Evolutionary conservation across 164 flowering plant species (phyloP).

Genomic region (Protea cynaroides): DNA sequence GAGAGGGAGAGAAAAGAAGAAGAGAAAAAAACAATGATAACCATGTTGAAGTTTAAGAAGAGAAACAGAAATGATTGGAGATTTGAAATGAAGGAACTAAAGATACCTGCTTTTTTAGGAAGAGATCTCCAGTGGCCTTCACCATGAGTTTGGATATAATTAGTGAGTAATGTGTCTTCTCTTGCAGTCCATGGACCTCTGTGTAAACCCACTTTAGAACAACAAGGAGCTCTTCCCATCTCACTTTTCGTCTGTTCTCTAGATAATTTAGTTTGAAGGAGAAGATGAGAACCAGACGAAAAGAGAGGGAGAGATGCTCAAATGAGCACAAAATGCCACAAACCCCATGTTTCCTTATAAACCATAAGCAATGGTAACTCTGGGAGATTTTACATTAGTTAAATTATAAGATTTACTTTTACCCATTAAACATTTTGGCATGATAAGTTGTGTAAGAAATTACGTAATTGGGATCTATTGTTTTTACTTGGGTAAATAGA

Average conservation of each 20-base stretch:
- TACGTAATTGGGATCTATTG: no score
- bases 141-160: constrained; percentile 50
- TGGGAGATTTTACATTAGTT: no score
- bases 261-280: background rate
- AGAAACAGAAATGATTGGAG: no score
- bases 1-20: background rate
- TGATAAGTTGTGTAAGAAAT: no score
- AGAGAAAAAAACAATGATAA: no score
- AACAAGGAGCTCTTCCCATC: constrained; percentile 73
- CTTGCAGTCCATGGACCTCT: constrained; percentile 68
- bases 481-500: no score
- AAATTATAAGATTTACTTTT: no score
- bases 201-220: constrained; percentile 51
- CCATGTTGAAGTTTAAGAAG: no score
- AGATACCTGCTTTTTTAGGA: constrained; percentile 57
- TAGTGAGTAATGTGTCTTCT: constrained; percentile 50
- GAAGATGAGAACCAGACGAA: background rate
- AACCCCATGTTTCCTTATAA: background rate
- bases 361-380: background rate
- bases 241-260: background rate
- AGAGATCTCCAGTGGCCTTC: constrained; percentile 67
- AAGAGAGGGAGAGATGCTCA: constrained; percentile 6
- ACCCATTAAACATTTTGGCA: background rate
- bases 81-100: background rate
- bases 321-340: constrained; percentile 1